Base-by-base conservation (phyloP, 2,329 filamentous ascomycete genomes). In the Xylaria hypoxylon region DNA sequence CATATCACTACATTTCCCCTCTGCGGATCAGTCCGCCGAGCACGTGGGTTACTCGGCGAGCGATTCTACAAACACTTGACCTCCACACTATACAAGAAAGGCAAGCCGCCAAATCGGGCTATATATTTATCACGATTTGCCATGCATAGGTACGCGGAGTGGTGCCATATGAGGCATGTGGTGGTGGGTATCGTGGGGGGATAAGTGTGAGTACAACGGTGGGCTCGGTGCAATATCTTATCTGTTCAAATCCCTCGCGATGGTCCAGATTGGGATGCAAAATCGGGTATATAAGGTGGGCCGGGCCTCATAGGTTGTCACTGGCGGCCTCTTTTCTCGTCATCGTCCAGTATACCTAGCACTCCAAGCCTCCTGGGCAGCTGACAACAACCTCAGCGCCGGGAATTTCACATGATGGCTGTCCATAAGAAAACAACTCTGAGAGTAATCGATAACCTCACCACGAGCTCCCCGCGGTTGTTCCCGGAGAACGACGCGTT, bases 401-500 rank as follows among this genome's bases (percentile, higher is more conserved):
- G 35, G 45, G 24, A 24, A 55, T 22, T 38, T 57, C 33, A 26
- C 26, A 61, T 5, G 15, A 66, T 66, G 63, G 51, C 38, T 24
- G 50, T 19, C 24, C 55, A 62, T 33, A 53, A 22, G 50, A 40
- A 24, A 47, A 38, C 50, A 45, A 22, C 22, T 26, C 50, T 45
- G 10, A 6, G 59, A 53, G 53, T 35, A 26, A n/a, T 40, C 35
- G 40, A 44, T 24, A 38, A n/a, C 50, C 44, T 58, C 31, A n/a
- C 44, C 53, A 42, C 48, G 50, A 42, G 35, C 35, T 42, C 35
- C 22, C 35, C 5, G 35, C 35, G 42, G n/a, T 35, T 24, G 62
- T 90, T 89, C 48, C 85, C 97, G 48, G 90, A 90, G 44, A 89
- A 90, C 60, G 92, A 95, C 15, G 97, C 97, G 74, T 84, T 88